These are phyloP conservation scores for Catunica adiposa DNA, from an alignment of 2,329 filamentous ascomycete species.

Conservation along the genomic window DNA sequence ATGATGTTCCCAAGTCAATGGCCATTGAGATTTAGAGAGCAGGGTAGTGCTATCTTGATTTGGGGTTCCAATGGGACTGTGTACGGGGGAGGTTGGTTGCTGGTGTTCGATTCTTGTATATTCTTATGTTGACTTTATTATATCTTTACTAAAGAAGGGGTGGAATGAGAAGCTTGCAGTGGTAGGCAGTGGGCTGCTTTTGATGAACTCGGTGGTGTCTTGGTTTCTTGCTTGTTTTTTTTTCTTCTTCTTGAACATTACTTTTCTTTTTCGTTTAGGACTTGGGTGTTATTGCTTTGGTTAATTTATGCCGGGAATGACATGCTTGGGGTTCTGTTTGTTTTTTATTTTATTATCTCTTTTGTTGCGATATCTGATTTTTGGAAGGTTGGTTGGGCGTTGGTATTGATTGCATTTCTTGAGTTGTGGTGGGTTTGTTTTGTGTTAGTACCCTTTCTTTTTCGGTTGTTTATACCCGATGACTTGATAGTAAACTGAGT, in stretches of 20 bases:
- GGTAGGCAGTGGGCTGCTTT: not conserved
- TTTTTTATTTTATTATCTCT: constrained; percentile 3
- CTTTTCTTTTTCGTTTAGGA: not conserved
- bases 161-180: not conserved
- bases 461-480: not conserved
- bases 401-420: not conserved
- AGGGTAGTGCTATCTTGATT: not conserved
- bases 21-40: constrained; percentile 7
- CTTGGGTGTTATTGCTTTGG: not conserved
- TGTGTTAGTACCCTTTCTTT: not conserved
- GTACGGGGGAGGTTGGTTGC: not conserved
- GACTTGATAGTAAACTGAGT: not conserved
- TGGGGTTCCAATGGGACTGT: too few species aligned
- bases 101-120: constrained; percentile 1
- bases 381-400: not conserved
- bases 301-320: not conserved
- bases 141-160: not conserved
- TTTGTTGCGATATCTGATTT: constrained; percentile 1
- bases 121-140: not conserved
- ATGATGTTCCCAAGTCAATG: constrained; percentile 2
- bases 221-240: constrained; percentile 4
- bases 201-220: not conserved
- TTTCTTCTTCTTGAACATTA: constrained; percentile 2
- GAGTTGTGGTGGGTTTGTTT: not conserved
- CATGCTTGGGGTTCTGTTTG: constrained; percentile 1